Evolutionary conservation across 306 rosid species (phyloP).

Genomic region (Cucurbita pepo): DNA sequence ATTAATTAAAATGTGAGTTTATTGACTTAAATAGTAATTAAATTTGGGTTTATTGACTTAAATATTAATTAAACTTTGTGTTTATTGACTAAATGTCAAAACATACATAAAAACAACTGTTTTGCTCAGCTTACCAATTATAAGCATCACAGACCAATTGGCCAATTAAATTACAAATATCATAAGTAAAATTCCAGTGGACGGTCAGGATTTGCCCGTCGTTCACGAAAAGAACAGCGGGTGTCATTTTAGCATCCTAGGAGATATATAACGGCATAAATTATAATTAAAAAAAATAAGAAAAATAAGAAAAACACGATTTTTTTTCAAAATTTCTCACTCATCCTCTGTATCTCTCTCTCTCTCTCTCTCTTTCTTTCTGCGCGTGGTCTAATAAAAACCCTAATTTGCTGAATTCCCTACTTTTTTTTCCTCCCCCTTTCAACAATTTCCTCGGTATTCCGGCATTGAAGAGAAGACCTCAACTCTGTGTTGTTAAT

Average conservation of each 20-base stretch:
- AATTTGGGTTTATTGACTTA: no score
- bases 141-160: background rate
- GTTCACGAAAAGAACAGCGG: background rate
- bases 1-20: no score
- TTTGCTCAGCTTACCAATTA: background rate
- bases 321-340: background rate
- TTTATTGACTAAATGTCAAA: background rate
- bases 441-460: background rate
- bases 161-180: background rate
- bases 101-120: background rate
- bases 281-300: background rate
- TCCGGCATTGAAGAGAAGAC: background rate
- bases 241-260: background rate
- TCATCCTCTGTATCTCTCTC: background rate
- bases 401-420: slow-evolving; percentile 5
- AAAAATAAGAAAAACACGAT: background rate
- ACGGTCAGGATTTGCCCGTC: background rate
- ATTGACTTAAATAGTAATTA: no score
- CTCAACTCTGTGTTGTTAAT: slow-evolving; percentile 5
- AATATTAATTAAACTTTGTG: background rate
- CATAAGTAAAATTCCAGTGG: background rate
- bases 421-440: background rate
- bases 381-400: slow-evolving; percentile 7
- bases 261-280: background rate
- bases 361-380: background rate